Evolutionary conservation across 2,329 filamentous ascomycete species (phyloP), one percentile per base, ranked within the genome.

Genomic region (Xylaria sp.): DNA sequence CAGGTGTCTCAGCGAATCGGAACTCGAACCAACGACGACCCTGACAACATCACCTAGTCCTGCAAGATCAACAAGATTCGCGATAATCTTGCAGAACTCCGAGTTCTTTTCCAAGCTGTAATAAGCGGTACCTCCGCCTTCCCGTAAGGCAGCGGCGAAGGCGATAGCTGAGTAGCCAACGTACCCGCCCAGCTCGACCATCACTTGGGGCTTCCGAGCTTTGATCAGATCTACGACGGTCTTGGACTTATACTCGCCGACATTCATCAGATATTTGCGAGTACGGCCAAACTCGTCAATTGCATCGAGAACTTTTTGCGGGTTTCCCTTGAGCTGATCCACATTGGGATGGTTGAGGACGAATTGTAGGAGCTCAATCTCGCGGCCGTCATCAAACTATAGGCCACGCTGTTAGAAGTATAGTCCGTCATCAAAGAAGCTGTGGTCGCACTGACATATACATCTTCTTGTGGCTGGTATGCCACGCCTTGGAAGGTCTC

Each of bases 131-230:
- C 91, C 91, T 12, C 90, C 91, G 2, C 86, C 86, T 59, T 86
- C 84, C 67, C 87, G 86, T 18, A 93, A 82, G 0, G 90, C 90
- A 43, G 89, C 85, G 54, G 88, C 91, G 76, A 94, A 95, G 1
- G 94, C 84, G 68, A 96, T 89, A 68, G 90, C 90, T 0, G 92
- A 95, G 82, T 96, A 96, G 51, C 93, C 93, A 23, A 94, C 86
- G 79, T 95, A 96, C 58, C 92, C 91, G 56, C 93, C 93, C 0
- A 96, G 85, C 78, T 97, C 93, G 56, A 95, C 85, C 89, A 94
- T 92, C 2, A 84, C 84, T 63, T 88, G 79, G 0, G 92, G 92
- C 77, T 91, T 92, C 57, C 86, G 82, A 71, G 91, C 83, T 23
- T 83, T 83, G 68, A 96, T 94, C 48, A 94, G 79, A 36, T 91